Base-by-base conservation (phyloP, 768 basidiomycete genomes). In the Epithele typhae region DNA sequence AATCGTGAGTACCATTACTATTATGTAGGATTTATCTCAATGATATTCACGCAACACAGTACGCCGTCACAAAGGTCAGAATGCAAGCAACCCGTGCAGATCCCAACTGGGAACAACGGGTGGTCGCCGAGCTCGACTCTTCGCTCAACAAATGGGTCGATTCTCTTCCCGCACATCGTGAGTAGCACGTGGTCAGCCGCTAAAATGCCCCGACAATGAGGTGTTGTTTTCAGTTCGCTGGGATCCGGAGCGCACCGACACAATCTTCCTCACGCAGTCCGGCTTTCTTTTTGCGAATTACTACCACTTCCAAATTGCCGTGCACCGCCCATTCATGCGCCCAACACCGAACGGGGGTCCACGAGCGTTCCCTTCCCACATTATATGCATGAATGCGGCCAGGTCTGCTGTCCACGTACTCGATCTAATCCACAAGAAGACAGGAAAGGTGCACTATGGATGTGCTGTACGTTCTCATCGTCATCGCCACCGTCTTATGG, bases 111-210 rank as follows among this genome's bases (percentile, higher is more conserved):
- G 82, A 84, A 44, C 75, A 83, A 44, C 74, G 77, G 30, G 74
- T 81, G 17, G 79, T 91, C 4, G 75, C 79, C 9, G 84, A 87
- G 46, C 70, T 91, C 4, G 87, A 91, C 65, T 81, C 83, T 3
- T 77, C 79, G 3, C 66, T 91, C 58, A 87, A 89, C 54, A 73
- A 77, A 18, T 91, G 88, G 88, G 74, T 84, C 40, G 82, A 85
- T 45, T 70, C 75, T 3, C 70, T 91, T 3, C 88, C 88, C 2
- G 67, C 72, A 33, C 80, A 82, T 58, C 59, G 73, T 74, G 42
- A 33, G 65, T 57, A 5, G 11, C 14, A 15, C 4, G 7, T 25
- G n/a, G 37, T 40, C 8, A 7, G 4, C 18, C 21, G 15, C 14
- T 30, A 7, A 14, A 30, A 46, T 65, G 60, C 33, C 8, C 14